Base-by-base conservation (phyloP, 2,329 filamentous ascomycete species). In the Xylariomycetidae sp. region DNA sequence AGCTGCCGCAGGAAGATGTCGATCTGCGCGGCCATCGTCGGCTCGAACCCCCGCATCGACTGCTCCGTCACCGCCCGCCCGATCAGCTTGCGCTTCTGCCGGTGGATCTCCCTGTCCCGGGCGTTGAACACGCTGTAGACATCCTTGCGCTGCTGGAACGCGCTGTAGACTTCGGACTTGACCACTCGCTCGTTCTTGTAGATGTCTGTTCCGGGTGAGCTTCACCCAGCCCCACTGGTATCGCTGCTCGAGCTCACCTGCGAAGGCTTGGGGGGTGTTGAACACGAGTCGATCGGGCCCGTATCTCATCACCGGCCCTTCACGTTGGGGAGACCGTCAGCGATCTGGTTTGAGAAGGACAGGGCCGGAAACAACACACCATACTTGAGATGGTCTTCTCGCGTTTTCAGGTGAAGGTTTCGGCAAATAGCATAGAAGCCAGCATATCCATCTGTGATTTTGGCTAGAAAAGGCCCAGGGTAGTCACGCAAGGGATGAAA, bases 381-480 rank as follows among this genome's bases (percentile, higher is more conserved):
- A 14, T 38, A 34, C 16, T 29, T 34, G 5, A 17, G 31, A 18
- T 34, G 36, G 18, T 38, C 27, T 7, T 14, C 16, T 9, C 31
- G 31, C 16, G 31, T 38, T 5, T 22, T 15, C 12, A 34, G 32
- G 20, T 38, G 32, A 7, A 34, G 24, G n/a, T 25, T n/a, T 19
- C 14, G 14, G 9, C 20, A n/a, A 7, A 30, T 3, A 5, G 36
- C 32, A 19, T 34, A 25, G n/a, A 23, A 14, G 5, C 31, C 31
- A 18, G 32, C 28, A 19, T 34, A 31, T 6, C 10, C 28, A 14
- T 34, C 36, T 12, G 36, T 34, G 6, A 38, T 10, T 32, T 26
- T 34, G 15, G 36, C 36, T 10, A 34, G 28, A 10, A 34, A 23
- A 8, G 36, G 36, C 4, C 36, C 36, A 18, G 31, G 36, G 25